Evolutionary conservation across 2,329 filamentous ascomycete genomes (phyloP), one percentile per base, ranked within the genome.

Genomic region (Fusarium pilosicola): DNA sequence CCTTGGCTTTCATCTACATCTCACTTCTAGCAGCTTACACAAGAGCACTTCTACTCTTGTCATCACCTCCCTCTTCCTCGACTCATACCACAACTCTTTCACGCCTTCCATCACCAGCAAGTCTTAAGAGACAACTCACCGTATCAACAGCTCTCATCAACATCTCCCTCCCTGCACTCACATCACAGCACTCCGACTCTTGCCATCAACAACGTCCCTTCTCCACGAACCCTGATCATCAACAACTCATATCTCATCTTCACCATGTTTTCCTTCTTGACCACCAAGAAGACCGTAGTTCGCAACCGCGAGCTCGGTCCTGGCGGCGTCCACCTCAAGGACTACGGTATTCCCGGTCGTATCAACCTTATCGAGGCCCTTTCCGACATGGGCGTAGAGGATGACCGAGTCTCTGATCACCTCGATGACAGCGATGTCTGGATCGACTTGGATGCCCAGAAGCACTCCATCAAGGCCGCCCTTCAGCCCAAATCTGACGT

Each of bases 241-340:
- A 51, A 32, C 22, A 6, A 32, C 28, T 7, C 15, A 0, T 3
- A 24, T 1, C 4, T 49, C 10, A 5, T 0, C 11, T 3, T 15
- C n/a, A n/a, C 2, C 0, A 58, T 58, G 55, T 13, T 26, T 5
- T 18, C 26, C 4, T 36, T 20, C 14, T 28, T 58, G 1, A 8
- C 20, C 24, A 1, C 6, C 11, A 58, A 30, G 24, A 51, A 51
- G 42, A 26, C 5, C 20, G 8, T 52, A 18, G 49, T 22, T 34
- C n/a, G 12, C 10, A 58, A 51, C 56, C 42, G 56, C 4, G 56
- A 58, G 30, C 20, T 49, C 8, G 56, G 56, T 1, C 56, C 56
- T 2, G 42, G 56, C 3, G 56, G 56, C 1, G 20, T 51, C 11
- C 14, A 36, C 1, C 56, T 58, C 5, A 58, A 58, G 20, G 32